Base-by-base conservation (phyloP, 1,284 basidiomycete species). In the Cutaneotrichosporon sp. region DNA sequence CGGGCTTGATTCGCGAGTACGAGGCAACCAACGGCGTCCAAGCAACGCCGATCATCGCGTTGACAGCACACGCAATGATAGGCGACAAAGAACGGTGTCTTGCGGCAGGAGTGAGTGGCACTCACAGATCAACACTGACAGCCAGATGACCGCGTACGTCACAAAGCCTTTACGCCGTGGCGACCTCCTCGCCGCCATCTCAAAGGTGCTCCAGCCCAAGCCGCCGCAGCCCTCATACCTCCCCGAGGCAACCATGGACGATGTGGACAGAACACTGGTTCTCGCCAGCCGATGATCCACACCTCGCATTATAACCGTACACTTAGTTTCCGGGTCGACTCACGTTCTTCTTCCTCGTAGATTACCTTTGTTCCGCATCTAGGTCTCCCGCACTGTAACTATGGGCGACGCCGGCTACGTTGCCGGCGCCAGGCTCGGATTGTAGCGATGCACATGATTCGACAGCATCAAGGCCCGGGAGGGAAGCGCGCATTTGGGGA, bases 21-120 rank as follows among this genome's bases (percentile, higher is more conserved):
- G 96, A 98, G 77, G 79, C 81, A 65, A 80, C 85, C 57, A 82
- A 84, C 57, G 81, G 82, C 20, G 78, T 90, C 34, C 76, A 83
- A 24, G 80, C 84, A 8, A 90, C 86, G 10, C 94, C 96, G 0
- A 98, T 98, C 65, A 91, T 98, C 62, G 94, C 94, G 0, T 79
- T 99, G 31, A 97, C 93, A 0, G 72, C 68, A 0, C 70, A 80
- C 57, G 66, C 74, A 82, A 92, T 96, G 92, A 90, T 96, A 66
- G 92, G 92, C 63, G 92, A 97, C 71, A 83, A 90, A 53, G 92
- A 97, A 73, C 80, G 90, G 53, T 97, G 90, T 74, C 77, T 96
- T 64, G 85, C 90, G 65, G 91, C 90, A 11, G 92, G 91, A 34
- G 62, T 70, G 71, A 22, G 37, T 39, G n/a, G n/a, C n/a, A n/a